phyloP scores from a whole-genome alignment of 305 asterid genomes.

The Solanum hybrid region DNA sequence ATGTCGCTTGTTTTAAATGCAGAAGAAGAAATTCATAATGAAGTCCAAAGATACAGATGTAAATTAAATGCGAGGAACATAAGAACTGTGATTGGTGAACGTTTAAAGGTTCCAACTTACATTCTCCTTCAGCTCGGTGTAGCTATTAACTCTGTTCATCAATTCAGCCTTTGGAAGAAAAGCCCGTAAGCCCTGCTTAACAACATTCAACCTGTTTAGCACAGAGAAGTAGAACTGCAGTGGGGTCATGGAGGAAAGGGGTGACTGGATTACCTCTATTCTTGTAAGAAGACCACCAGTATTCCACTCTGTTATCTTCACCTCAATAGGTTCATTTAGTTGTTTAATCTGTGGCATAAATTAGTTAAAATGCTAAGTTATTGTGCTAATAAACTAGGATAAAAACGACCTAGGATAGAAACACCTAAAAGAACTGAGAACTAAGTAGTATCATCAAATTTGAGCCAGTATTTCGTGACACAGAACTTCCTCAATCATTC shows the following conservation, averaged over 20 bases:
- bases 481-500: neutral
- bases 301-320: constrained; percentile 85
- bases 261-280: constrained; percentile 43
- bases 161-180: constrained; percentile 87
- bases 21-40: neutral
- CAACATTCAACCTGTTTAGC: neutral
- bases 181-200: constrained; percentile 84
- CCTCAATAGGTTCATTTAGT: constrained; percentile 71
- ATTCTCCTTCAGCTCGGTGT: constrained; percentile 70
- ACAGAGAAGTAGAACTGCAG: neutral
- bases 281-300: constrained; percentile 91
- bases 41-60: neutral
- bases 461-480: neutral
- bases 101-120: constrained; percentile 22
- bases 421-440: neutral
- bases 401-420: neutral
- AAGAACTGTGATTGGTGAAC: neutral
- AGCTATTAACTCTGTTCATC: constrained; percentile 68
- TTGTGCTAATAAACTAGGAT: neutral
- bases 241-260: neutral
- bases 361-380: neutral
- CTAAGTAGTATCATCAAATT: neutral
- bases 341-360: constrained; percentile 51
- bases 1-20: neutral
- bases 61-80: neutral